phyloP scores from a whole-genome alignment of 2,329 filamentous ascomycete genomes.

The Drechslerella stenobrocha region DNA sequence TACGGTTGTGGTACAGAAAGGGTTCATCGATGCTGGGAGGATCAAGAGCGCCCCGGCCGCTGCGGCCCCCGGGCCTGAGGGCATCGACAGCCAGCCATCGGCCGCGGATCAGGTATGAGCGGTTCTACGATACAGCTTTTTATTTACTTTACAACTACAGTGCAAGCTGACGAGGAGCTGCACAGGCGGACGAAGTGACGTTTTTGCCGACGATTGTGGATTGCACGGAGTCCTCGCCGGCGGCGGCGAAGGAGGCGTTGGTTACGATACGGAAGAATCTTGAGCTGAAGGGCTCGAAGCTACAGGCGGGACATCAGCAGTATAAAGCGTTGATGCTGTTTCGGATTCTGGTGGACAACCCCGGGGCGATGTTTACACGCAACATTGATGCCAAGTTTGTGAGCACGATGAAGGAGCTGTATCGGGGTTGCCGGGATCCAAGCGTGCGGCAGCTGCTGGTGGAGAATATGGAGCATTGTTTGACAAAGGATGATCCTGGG shows the following conservation, averaged over 20 bases:
- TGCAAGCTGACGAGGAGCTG: conserved; percentile 5
- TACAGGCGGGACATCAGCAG: conserved; percentile 71
- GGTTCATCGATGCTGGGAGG: conserved; percentile 74
- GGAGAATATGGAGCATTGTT: conserved; percentile 79
- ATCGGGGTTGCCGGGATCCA: conserved; percentile 71
- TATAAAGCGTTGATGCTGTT: conserved; percentile 97
- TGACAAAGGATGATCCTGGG: conserved; percentile 67
- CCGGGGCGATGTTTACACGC: conserved; percentile 84
- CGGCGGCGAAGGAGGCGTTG: conserved; percentile 79
- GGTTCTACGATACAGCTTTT: no score
- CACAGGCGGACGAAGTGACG: conserved; percentile 81
- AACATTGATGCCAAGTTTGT: conserved; percentile 86
- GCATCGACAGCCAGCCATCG: conserved; percentile 23
- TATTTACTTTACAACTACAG: conserved; percentile 17
- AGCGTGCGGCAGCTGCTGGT: conserved; percentile 82
- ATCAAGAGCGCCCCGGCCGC: conserved; percentile 11
- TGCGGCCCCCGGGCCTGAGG: conserved; percentile 59
- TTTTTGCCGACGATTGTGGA: conserved; percentile 94
- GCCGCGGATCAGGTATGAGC: conserved; percentile 14
- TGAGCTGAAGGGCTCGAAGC: conserved; percentile 65
- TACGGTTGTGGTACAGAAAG: conserved; percentile 61
- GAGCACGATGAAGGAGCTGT: conserved; percentile 71
- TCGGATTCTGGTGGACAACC: conserved; percentile 89
- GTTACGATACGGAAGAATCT: conserved; percentile 80
- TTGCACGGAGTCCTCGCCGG: conserved; percentile 85